Base-by-base conservation (phyloP, 129 eudicot genomes). In the Flaveria linearis region DNA sequence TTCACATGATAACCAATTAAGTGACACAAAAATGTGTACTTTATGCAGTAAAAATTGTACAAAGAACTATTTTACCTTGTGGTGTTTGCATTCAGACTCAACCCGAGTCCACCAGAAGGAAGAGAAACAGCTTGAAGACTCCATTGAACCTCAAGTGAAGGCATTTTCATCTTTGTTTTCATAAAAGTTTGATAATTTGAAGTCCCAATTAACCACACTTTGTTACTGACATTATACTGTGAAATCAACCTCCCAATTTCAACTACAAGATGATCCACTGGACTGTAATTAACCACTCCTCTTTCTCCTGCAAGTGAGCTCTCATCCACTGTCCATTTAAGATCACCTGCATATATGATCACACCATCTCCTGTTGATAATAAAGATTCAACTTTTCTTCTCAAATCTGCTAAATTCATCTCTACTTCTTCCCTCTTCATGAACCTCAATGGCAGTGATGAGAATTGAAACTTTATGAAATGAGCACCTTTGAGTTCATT, bases 341-440 rank as follows among this genome's bases (percentile, higher is more conserved):
- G 52, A 43, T 91, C 96, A 58, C 97, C 97, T 46, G 90, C 86
- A 74, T 88, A 89, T 50, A 91, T 82, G 36, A 91, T 87, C 18
- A 91, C 97, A 17, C 88, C 88, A 51, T 90, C 78, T n/a, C 86
- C 97, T 22, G 76, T 79, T 23, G 79, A 47, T 15, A 82, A 82
- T 13, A 85, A 65, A 43, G 90, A 83, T 13, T 87, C 97, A 36
- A 88, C 81, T 57, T 91, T 91, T 72, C 92, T 88, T 75, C 84
- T 89, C 73, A 91, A 76, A 72, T 89, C 96, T 26, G 87, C 82
- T 1, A 91, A 80, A 42, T 91, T 89, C 87, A 83, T 75, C 78
- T 91, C 92, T 46, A 91, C 97, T 82, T 91, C 97, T 26, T 91
- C 97, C 61, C 87, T 88, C 53, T 84, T 91, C 97, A 91, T 91